Evolutionary conservation across 2,329 filamentous ascomycete genomes (phyloP), one percentile per base, ranked within the genome.

Genomic region (Eutypella sp.): DNA sequence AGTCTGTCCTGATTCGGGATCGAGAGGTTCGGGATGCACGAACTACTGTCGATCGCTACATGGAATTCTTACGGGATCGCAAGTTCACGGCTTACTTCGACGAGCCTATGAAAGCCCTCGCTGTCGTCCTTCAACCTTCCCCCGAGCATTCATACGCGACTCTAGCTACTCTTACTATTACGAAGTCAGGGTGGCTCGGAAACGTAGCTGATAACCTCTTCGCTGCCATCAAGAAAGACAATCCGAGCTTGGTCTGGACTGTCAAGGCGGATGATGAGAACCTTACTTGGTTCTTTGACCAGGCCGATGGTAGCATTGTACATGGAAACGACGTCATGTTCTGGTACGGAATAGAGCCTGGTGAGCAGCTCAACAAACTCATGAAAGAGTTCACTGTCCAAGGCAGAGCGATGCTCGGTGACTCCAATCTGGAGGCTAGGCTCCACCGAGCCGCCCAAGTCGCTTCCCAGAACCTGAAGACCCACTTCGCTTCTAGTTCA

Each of bases 161-260:
- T 45, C 78, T 97, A 44, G 87, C 91, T 18, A 95, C 90, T 5
- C 84, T 97, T 58, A 92, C 87, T 51, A 95, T 96, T 61, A 96
- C 90, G 55, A 96, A 96, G 70, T 81, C 89, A 27, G 92, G 90
- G 42, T 97, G 92, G 91, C 73, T 97, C 49, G 93, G 86, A 48
- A 96, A 96, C 62, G 84, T 96, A 27, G 88, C 91, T 24, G 93
- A 97, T 67, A 96, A 97, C 61, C 87, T 97, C 47, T 96, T 97
- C 67, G 82, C 86, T 53, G 86, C 87, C 51, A 87, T 97, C 66
- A 95, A 92, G 76, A 95, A 95, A 69, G 92, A 96, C 62, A 87
- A 91, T 67, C 84, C 90, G 45, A 89, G 86, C 70, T 77, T 97
- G 54, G 87, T 89, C 53, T 99, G 91, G 92, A 95, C 90, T n/a